Evolutionary conservation across 1,284 basidiomycete species (phyloP).

Genomic region (Ceratorhiza oryzae-sativae): DNA sequence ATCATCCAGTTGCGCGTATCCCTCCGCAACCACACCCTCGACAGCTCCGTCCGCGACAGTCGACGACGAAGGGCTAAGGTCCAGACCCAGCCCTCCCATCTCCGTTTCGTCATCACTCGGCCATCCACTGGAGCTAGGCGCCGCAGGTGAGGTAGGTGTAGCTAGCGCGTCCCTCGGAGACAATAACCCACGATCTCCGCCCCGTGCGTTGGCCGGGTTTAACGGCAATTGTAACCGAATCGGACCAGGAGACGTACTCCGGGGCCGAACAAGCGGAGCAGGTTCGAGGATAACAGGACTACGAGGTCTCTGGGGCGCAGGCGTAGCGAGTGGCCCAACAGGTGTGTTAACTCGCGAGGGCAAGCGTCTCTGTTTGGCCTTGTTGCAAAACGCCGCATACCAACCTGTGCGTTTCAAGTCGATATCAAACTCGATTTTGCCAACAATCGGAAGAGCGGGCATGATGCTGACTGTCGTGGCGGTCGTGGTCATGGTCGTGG

Average conservation of each 20-base stretch:
- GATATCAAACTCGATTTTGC: constrained; percentile 88
- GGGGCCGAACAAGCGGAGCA: constrained; percentile 2
- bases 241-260: constrained; percentile 25
- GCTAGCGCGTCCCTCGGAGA: constrained; percentile 8
- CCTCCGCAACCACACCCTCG: constrained; percentile 17
- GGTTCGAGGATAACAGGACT: constrained; percentile 8
- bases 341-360: constrained; percentile 25
- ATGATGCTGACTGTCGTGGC: constrained; percentile 68
- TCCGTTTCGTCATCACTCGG: constrained; percentile 2
- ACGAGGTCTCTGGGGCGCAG: not conserved
- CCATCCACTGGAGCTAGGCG: not conserved
- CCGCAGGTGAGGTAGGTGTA: constrained; percentile 9
- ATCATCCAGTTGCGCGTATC: constrained; percentile 9
- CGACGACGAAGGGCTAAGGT: constrained; percentile 27
- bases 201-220: constrained; percentile 18
- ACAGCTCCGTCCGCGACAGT: constrained; percentile 21
- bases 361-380: constrained; percentile 14
- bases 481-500: constrained; percentile 52
- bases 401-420: constrained; percentile 75
- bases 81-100: constrained; percentile 5
- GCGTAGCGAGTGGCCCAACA: constrained; percentile 19
- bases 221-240: constrained; percentile 25
- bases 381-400: constrained; percentile 64
- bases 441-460: constrained; percentile 77
- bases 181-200: constrained; percentile 9